These are phyloP conservation scores for Ustilago loliicola DNA, from an alignment of 1,284 basidiomycete genomes.

Conservation along the genomic window DNA sequence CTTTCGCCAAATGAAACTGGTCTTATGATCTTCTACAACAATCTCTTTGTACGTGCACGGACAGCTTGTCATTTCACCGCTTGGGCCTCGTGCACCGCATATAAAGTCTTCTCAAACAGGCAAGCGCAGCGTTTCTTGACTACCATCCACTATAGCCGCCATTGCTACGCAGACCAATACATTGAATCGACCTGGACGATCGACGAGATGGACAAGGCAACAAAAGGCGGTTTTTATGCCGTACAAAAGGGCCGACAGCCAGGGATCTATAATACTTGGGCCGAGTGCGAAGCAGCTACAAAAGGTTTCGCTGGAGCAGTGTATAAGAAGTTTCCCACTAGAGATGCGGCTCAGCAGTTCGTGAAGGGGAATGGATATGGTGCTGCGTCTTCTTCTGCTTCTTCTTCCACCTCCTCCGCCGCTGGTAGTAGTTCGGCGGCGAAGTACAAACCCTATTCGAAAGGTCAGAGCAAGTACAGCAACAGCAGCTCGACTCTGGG, in stretches of 20 bases:
- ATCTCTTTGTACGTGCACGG: too few relatives aligned
- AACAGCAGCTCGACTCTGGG: neutral
- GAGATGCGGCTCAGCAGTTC: conserved; percentile 73
- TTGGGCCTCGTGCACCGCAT: too few relatives aligned
- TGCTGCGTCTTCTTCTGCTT: neutral
- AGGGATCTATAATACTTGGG: conserved; percentile 67
- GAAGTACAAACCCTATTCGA: neutral
- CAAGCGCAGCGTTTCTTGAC: too few relatives aligned
- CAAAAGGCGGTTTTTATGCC: conserved; percentile 49
- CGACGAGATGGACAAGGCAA: conserved; percentile 28
- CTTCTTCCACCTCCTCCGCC: neutral
- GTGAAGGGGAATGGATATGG: conserved; percentile 26
- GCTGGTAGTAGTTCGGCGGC: neutral
- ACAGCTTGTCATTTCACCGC: too few relatives aligned
- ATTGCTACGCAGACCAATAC: too few relatives aligned
- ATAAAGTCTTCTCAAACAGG: too few relatives aligned
- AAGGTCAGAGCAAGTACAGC: neutral
- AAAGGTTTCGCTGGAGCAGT: conserved; percentile 75
- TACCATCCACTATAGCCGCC: too few relatives aligned
- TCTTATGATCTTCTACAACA: too few relatives aligned
- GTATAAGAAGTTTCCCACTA: conserved; percentile 78
- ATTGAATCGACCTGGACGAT: neutral
- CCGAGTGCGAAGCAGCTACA: conserved; percentile 76
- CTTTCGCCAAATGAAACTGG: too few relatives aligned
- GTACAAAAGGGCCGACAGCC: conserved; percentile 59